Conservation (phyloP, 2,329 filamentous ascomycete genomes). For the Aspergillus hiratsukae region DNA sequence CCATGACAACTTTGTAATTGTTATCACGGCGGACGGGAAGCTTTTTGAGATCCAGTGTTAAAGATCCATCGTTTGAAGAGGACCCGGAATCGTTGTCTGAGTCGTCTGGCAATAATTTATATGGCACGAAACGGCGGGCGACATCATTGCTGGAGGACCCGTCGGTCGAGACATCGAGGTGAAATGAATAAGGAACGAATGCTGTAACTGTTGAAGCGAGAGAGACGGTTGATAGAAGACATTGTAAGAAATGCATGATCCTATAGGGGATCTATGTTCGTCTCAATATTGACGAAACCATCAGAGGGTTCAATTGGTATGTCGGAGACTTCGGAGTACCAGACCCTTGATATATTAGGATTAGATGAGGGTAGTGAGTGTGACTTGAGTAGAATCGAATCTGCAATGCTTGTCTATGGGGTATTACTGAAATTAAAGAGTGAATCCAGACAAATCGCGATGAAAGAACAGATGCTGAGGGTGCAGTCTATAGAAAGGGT, state of each 20-base stretch:
- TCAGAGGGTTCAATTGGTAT: background rate
- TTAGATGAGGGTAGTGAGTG: background rate
- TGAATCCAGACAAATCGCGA: background rate
- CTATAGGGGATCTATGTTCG: background rate
- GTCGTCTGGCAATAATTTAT: slow-evolving; percentile 15
- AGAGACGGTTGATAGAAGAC: slow-evolving; percentile 26
- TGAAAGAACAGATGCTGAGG: background rate
- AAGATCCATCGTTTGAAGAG: slow-evolving; percentile 10
- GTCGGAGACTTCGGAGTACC: background rate
- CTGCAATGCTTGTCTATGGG: background rate
- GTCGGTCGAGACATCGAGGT: slow-evolving; percentile 13
- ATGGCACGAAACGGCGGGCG: slow-evolving; percentile 32
- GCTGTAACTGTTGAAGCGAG: slow-evolving; percentile 36
- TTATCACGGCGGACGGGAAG: slow-evolving; percentile 44
- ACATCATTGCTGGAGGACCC: slow-evolving; percentile 17
- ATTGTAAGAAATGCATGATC: slow-evolving; percentile 37
- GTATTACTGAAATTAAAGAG: background rate
- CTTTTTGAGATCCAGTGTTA: slow-evolving; percentile 37
- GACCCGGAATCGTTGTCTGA: slow-evolving; percentile 16
- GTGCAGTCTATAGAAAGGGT: background rate
- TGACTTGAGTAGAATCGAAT: background rate
- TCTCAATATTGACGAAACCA: background rate
- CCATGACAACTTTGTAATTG: slow-evolving; percentile 42
- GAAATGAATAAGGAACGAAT: slow-evolving; percentile 41
- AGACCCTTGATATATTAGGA: background rate